Base-by-base conservation (phyloP, 768 basidiomycete species). In the Boletus insuetus region DNA sequence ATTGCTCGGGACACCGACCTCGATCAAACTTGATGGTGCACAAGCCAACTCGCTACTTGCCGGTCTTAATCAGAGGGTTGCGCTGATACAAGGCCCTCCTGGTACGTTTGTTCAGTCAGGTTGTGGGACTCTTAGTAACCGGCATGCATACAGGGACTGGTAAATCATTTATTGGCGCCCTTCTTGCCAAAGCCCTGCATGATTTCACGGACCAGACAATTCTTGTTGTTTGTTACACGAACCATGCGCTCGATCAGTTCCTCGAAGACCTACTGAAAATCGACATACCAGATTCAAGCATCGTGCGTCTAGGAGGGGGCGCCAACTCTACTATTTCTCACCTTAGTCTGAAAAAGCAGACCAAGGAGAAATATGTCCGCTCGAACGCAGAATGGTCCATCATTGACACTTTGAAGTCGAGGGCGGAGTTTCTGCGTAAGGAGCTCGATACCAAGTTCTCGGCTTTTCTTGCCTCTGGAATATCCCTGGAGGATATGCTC, bases 211-310 rank as follows among this genome's bases (percentile, higher is more conserved):
- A 60, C 0, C 70, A 74, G 41, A 81, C 66, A 1, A 84, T 88
- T 19, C 77, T 88, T 11, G 84, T 88, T 2, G 81, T 86, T 38
- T 87, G 85, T 59, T 87, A 80, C 56, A 89, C 86, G 0, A 88
- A 89, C 56, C 86, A 89, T 54, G 87, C 87, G 0, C 76, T 89
- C 0, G 86, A 88, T 60, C 81, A 86, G 54, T 83, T 89, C 50
- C 74, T 89, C 2, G 79, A 81, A 50, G 80, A 83, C 54, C 74
- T 89, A 1, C 62, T 89, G 4, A 75, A 81, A 42, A 82, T 83
- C 34, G 85, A 82, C 1, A 84, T 89, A 7, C 81, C 84, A 0
- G 46, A 52, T 0, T 6, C 43, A 1, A 73, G 59, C 31, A 79
- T 89, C 53, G 79, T 82, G 16, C 79, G 86, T 0, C 69, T 88